These are phyloP conservation scores for Beauveria sp. DNA, from an alignment of 2,329 filamentous ascomycete species.

Conservation along the genomic window DNA sequence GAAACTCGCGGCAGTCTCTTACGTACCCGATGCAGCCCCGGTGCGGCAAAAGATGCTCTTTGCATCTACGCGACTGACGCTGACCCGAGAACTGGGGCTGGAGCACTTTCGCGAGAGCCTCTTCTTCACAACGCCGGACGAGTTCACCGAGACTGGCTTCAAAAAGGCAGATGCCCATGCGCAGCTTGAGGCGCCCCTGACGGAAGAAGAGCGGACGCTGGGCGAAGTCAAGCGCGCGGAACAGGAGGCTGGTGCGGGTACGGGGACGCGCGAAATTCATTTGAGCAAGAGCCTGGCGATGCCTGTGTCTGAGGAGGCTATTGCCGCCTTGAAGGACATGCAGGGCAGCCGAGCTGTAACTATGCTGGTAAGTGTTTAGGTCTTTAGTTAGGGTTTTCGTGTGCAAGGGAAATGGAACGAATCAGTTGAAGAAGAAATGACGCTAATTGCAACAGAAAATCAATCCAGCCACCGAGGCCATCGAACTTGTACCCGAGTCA, in stretches of 20 bases:
- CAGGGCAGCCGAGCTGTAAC: slow-evolving; percentile 47
- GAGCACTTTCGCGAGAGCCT: slow-evolving; percentile 73
- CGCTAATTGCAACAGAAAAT: slow-evolving; percentile 48
- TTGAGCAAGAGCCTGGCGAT: slow-evolving; percentile 50
- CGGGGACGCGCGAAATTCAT: slow-evolving; percentile 50
- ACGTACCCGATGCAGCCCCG: slow-evolving; percentile 69
- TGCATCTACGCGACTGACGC: slow-evolving; percentile 66
- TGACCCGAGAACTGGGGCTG: slow-evolving; percentile 67
- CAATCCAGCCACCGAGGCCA: slow-evolving; percentile 59
- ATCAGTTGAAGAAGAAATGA: too few relatives aligned
- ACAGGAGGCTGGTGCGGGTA: slow-evolving; percentile 64
- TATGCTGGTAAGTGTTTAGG: slow-evolving; percentile 50
- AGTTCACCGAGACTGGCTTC: slow-evolving; percentile 64
- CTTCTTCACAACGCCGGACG: slow-evolving; percentile 61
- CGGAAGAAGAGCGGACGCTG: slow-evolving; percentile 66
- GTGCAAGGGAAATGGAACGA: background rate
- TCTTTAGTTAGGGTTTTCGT: too few relatives aligned
- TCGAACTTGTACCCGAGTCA: slow-evolving; percentile 54
- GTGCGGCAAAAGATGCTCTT: slow-evolving; percentile 86
- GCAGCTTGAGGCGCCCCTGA: slow-evolving; percentile 60
- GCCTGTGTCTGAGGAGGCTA: slow-evolving; percentile 54
- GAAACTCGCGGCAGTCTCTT: slow-evolving; percentile 64
- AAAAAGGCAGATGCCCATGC: slow-evolving; percentile 63
- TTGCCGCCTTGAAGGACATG: slow-evolving; percentile 55
- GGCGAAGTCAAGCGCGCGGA: slow-evolving; percentile 69